Evolutionary conservation across 352 stramenopile genomes (phyloP), one percentile per base, ranked within the genome.

Genomic region (Phytophthora podocarpi): DNA sequence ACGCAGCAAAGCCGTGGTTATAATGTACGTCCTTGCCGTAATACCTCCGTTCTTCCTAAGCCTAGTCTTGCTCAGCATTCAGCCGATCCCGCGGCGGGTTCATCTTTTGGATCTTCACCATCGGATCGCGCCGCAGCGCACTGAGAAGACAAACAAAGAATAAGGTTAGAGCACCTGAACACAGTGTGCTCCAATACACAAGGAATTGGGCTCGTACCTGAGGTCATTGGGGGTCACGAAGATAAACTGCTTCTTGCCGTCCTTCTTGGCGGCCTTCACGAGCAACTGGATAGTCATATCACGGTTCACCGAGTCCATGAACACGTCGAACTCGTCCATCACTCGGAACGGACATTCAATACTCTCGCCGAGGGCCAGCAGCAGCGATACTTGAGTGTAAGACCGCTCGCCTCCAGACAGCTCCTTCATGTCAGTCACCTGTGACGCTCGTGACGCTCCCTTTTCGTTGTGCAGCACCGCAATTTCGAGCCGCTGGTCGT

Each of bases 281-380:
- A 99, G 80, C 58, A 96, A 70, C 35, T 98, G 78, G 52, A 99
- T 95, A 2, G 96, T 97, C 64, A 98, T 93, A 28, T 98, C 98
- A 39, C 97, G 85, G 48, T 97, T 97, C 26, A 98, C 88, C 20
- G 96, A 93, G 81, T 99, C 98, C 85, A 99, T 98, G 63, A 99
- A 99, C 27, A 99, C 97, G 74, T 99, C 97, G 67, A 99, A 99
- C 81, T 99, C 97, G 68, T 99, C 97, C 92, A 99, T 98, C 31
- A 99, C 93, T 57, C 97, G 88, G 70, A 99, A 99, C 15, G 96
- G 96, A 50, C 85, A 96, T 59, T 96, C 87, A 50, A 93, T 94
- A 64, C 83, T 93, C 63, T 95, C 76, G 5, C 87, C 96, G 10
- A 99, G 82, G 13, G 97, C 97, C 45, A 99, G 70, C 39, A 99